Percentiles rank a stretch among this genome's conserved stretches.
Evolutionary conservation across 2,329 filamentous ascomycete genomes (phyloP).

Genomic region (Aspergillus sp.): DNA sequence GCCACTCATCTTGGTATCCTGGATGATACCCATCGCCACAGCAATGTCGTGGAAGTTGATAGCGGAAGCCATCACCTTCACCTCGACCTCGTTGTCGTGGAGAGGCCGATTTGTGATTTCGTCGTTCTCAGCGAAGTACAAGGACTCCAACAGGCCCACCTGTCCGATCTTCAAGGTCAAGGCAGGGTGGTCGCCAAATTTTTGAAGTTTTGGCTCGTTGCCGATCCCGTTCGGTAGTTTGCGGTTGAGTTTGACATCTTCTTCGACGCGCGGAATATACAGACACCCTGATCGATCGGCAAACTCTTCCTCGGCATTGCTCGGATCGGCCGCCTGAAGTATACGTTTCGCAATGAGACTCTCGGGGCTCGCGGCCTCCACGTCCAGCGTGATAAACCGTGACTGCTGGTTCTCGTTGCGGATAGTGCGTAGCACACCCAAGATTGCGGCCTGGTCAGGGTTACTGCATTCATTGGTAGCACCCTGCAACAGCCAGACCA

Average conservation of each 20-base stretch:
- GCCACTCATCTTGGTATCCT: constrained; percentile 3
- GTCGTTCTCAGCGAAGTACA: constrained; percentile 3
- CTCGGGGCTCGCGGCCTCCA: not conserved
- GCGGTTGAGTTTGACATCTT: constrained; percentile 1
- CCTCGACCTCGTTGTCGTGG: not conserved
- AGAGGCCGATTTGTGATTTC: not conserved
- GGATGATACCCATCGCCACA: constrained; percentile 1
- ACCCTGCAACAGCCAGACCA: constrained; percentile 1
- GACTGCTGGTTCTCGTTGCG: constrained; percentile 1
- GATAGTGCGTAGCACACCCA: not conserved
- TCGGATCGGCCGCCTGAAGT: not conserved
- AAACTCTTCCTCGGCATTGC: constrained; percentile 1
- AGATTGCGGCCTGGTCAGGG: not conserved
- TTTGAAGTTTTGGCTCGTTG: not conserved
- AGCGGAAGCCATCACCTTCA: constrained; percentile 2
- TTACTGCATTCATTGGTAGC: not conserved
- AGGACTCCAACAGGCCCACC: not conserved
- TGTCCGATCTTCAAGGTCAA: constrained; percentile 1
- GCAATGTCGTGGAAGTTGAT: constrained; percentile 4
- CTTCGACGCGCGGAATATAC: constrained; percentile 4
- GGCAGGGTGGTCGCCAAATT: not conserved
- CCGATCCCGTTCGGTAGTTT: constrained; percentile 1
- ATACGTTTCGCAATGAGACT: not conserved
- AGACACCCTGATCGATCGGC: not conserved
- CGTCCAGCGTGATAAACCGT: constrained; percentile 1